These are phyloP conservation scores for Fusarium guadeloupense DNA, from an alignment of 2,329 filamentous ascomycete species.

Conservation along the genomic window DNA sequence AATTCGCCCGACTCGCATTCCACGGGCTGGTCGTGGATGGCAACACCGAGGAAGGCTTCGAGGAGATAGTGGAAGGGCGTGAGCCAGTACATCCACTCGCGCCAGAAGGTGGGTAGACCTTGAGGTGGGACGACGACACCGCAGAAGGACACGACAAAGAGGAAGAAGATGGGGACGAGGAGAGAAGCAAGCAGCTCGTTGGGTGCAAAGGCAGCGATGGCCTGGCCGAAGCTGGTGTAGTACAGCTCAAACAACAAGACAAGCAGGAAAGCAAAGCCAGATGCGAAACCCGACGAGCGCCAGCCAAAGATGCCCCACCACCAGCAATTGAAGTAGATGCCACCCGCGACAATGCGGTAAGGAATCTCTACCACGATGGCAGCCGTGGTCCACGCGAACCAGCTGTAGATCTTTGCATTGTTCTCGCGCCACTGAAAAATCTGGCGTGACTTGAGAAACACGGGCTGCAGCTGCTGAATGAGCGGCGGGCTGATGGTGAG, in stretches of 20 bases:
- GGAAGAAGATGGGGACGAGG: conserved; percentile 74
- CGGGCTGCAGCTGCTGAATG: conserved; percentile 80
- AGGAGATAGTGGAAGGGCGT: conserved; percentile 75
- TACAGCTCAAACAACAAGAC: conserved; percentile 73
- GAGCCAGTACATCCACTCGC: conserved; percentile 71
- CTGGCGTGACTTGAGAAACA: conserved; percentile 70
- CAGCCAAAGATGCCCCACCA: conserved; percentile 62
- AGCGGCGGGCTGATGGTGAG: conserved; percentile 78
- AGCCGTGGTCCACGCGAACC: conserved; percentile 74
- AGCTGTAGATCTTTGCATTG: conserved; percentile 82
- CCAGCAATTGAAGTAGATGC: conserved; percentile 62
- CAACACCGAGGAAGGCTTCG: conserved; percentile 66
- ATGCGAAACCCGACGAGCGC: conserved; percentile 61
- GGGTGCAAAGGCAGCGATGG: conserved; percentile 72
- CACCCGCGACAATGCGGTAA: conserved; percentile 71
- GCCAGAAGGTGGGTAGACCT: conserved; percentile 70
- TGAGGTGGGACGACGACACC: conserved; percentile 72
- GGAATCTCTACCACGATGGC: conserved; percentile 75
- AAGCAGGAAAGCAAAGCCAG: conserved; percentile 70
- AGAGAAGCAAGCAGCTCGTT: conserved; percentile 74
- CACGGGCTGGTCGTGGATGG: conserved; percentile 64
- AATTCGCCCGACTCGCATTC: conserved; percentile 65
- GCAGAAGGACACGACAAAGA: conserved; percentile 75
- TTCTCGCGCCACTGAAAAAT: conserved; percentile 78
- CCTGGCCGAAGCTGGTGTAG: conserved; percentile 72